A percentile compares a stretch with the other conserved stretches of the same genome.
These are phyloP conservation scores for Rhizophora apiculata DNA, from an alignment of 345 rosid genomes.

Conservation along the genomic window DNA sequence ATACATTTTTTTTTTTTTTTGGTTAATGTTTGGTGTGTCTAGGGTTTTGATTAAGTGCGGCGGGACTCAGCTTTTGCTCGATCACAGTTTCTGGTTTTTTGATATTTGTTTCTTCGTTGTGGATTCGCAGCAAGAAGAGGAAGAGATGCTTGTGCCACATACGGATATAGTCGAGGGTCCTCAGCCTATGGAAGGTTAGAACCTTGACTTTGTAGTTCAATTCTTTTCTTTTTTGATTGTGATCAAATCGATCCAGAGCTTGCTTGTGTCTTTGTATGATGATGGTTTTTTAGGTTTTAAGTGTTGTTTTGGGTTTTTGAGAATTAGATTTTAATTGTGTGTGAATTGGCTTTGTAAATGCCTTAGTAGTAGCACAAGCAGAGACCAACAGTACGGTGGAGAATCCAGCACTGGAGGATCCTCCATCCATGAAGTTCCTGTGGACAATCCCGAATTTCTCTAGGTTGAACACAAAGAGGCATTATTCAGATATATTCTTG, in stretches of 20 bases:
- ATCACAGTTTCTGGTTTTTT: slow-evolving; percentile 10
- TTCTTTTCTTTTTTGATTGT: not conserved
- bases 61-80: not conserved
- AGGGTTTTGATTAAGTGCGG: slow-evolving; percentile 19
- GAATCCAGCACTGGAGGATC: slow-evolving; percentile 78
- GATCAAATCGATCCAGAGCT: slow-evolving; percentile 15
- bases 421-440: slow-evolving; percentile 68
- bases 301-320: not conserved
- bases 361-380: slow-evolving; percentile 43
- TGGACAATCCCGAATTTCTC: slow-evolving; percentile 82
- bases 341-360: not conserved
- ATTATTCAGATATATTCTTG: slow-evolving; percentile 64
- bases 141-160: slow-evolving; percentile 90
- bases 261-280: not conserved
- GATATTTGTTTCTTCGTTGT: slow-evolving; percentile 1
- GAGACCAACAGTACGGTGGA: slow-evolving; percentile 60
- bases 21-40: not conserved
- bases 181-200: slow-evolving; percentile 76
- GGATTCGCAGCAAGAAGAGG: slow-evolving; percentile 72
- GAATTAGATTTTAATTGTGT: not conserved
- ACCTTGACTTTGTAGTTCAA: slow-evolving; percentile 6
- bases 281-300: not conserved
- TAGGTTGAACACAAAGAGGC: slow-evolving; percentile 67
- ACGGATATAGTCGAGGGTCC: slow-evolving; percentile 73
- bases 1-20: not conserved